phyloP scores from a whole-genome alignment of 75 land plant species.

The Pinus taeda region DNA sequence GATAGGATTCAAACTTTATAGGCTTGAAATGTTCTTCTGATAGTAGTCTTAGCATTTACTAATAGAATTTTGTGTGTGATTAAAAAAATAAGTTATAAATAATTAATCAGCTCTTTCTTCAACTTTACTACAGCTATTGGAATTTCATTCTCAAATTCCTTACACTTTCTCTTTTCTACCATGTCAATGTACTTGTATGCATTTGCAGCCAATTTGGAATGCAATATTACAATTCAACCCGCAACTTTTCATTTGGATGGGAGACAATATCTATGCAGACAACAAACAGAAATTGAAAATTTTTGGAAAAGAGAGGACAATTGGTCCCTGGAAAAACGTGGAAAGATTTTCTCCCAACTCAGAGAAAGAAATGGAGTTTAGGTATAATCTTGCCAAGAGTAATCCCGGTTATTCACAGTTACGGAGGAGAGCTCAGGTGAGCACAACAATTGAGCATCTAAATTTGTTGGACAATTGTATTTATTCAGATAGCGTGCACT shows the following conservation, averaged over 20 bases:
- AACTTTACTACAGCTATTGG: background rate
- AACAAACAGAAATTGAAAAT: slow-evolving; percentile 32
- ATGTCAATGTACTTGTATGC: background rate
- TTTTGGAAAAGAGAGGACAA: slow-evolving; percentile 66
- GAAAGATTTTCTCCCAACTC: slow-evolving; percentile 63
- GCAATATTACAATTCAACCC: slow-evolving; percentile 71
- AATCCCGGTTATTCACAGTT: slow-evolving; percentile 65
- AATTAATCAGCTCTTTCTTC: background rate
- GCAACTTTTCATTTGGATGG: slow-evolving; percentile 78
- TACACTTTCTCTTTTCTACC: background rate
- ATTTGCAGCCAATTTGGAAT: slow-evolving; percentile 80
- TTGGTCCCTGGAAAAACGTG: slow-evolving; percentile 86
- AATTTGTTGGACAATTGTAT: background rate
- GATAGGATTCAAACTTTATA: background rate
- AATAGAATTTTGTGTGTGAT: background rate
- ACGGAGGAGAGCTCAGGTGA: slow-evolving; percentile 45
- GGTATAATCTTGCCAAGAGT: slow-evolving; percentile 45
- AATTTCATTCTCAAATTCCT: background rate
- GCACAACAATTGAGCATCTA: background rate
- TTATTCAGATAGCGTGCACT: background rate
- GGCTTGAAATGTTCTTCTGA: background rate
- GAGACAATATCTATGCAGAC: slow-evolving; percentile 93
- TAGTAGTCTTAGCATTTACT: background rate
- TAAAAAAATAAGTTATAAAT: background rate
- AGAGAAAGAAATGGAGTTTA: slow-evolving; percentile 50